Evolutionary conservation across 352 stramenopile genomes (phyloP), one percentile per base, ranked within the genome.

Genomic region (Phytophthora sojae): DNA sequence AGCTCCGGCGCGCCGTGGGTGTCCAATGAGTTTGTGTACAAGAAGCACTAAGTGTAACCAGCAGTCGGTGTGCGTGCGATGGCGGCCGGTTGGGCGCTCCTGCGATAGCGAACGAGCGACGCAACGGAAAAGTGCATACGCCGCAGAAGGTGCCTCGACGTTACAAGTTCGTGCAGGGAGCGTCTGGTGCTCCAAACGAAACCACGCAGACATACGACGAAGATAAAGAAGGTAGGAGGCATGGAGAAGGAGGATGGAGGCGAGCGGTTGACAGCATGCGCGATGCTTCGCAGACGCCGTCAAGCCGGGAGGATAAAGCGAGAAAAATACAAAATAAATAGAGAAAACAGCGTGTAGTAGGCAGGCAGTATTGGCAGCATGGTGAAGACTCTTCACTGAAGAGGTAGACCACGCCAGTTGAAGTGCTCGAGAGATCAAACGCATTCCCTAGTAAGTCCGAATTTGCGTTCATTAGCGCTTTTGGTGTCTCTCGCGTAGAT

Each of bases 1-100:
- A 89, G 76, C 71, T 73, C 75, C 15, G 75, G 79, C 1, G 56
- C 80, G 15, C 67, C 70, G 6, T 92, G 86, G 82, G 70, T 77
- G 59, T 69, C 73, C 60, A 82, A 79, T 70, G 83, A 95, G 67
- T 91, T 92, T 75, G 54, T 88, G 67, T 79, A 94, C 86, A 95
- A 95, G 82, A 86, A 92, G 63, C 88, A 95, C 74, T 95, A 93
- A 71, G 61, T 71, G 67, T 76, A 76, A 69, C 58, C 29, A 37
- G 47, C 67, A 65, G 35, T 59, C 12, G 6, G 44, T 56, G 42
- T 25, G 30, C 9, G 15, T 53, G 57, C 58, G 42, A n/a, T 23
- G 11, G 11, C 39, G 25, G 42, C 17, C 35, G 11, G 35, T 47
- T n/a, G 26, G 44, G n/a, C 19, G 52, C 15, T 52, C 14, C 29